These are phyloP conservation scores for Debaryomyces hansenii DNA, from an alignment of 805 yeast species.

Conservation along the genomic window DNA sequence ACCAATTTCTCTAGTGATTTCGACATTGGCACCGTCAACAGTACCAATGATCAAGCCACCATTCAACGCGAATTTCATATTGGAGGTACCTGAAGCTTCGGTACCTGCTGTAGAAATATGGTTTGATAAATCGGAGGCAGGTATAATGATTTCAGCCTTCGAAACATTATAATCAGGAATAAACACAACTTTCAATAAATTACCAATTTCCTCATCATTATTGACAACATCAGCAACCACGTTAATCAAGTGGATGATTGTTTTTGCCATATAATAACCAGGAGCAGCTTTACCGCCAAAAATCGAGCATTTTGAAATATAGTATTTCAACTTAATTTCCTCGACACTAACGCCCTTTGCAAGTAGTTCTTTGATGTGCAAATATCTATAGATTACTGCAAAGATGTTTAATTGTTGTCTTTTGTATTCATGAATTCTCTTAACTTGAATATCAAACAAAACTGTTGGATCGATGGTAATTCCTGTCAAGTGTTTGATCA, in stretches of 20 bases:
- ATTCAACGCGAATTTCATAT: conserved; percentile 91
- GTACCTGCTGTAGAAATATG: conserved; percentile 98
- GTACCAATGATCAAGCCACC: conserved; percentile 96
- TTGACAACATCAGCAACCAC: conserved; percentile 80
- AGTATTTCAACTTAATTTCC: conserved; percentile 57
- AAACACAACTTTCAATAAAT: conserved; percentile 80
- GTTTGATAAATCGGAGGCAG: conserved; percentile 88
- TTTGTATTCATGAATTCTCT: conserved; percentile 93
- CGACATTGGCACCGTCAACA: conserved; percentile 96
- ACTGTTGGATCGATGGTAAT: conserved; percentile 70
- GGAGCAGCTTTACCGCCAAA: conserved; percentile 98
- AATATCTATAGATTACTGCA: conserved; percentile 82
- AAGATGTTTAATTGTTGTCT: conserved; percentile 92
- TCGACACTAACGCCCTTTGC: conserved; percentile 43
- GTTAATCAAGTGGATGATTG: conserved; percentile 82
- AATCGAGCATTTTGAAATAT: conserved; percentile 73
- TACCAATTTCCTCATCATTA: conserved; percentile 70
- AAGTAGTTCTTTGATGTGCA: conserved; percentile 69
- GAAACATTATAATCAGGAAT: conserved; percentile 93
- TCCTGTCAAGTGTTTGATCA: conserved; percentile 65
- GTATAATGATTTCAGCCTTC: conserved; percentile 87
- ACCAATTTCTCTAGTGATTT: conserved; percentile 90
- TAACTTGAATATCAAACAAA: conserved; percentile 88
- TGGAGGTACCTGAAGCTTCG: conserved; percentile 94
- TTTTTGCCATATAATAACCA: conserved; percentile 95